Conservation (phyloP, 768 basidiomycete species). For the Chlorophyllum brunneum region DNA sequence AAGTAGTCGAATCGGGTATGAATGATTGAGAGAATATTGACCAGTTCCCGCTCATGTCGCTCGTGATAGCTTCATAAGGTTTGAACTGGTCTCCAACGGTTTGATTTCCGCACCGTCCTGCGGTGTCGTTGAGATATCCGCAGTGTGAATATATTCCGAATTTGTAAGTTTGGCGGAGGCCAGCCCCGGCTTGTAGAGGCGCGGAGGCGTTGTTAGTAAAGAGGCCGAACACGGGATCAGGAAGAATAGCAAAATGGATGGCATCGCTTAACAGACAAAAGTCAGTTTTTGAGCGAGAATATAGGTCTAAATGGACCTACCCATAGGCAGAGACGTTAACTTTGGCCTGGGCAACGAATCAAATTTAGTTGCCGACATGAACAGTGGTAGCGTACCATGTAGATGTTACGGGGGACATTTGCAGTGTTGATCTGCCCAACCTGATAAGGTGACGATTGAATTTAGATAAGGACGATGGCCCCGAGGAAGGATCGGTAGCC, state of each 20-base stretch:
- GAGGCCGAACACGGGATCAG: conserved; percentile 56
- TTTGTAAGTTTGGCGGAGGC: conserved; percentile 67
- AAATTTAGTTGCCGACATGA: background rate
- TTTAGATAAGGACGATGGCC: conserved; percentile 15
- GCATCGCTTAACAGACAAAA: conserved; percentile 38
- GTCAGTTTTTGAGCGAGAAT: conserved; percentile 1
- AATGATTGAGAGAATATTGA: conserved; percentile 50
- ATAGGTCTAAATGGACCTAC: conserved; percentile 33
- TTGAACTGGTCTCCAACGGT: conserved; percentile 55
- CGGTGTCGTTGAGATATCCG: conserved; percentile 56
- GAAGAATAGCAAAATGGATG: conserved; percentile 39
- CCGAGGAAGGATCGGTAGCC: conserved; percentile 23
- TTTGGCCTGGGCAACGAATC: conserved; percentile 41
- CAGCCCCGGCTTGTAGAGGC: conserved; percentile 51
- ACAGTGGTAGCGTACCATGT: conserved; percentile 51
- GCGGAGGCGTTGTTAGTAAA: conserved; percentile 65
- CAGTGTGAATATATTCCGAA: conserved; percentile 85
- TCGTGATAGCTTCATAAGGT: conserved; percentile 60
- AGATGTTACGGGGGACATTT: conserved; percentile 62
- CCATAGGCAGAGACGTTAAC: conserved; percentile 71
- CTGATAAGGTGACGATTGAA: conserved; percentile 39
- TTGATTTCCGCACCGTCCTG: conserved; percentile 62
- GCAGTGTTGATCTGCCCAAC: conserved; percentile 82
- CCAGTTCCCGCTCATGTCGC: conserved; percentile 68
- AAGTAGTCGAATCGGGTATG: conserved; percentile 44